These are phyloP conservation scores for Naganishia friedmannii DNA, from an alignment of 768 basidiomycete species.

Conservation along the genomic window DNA sequence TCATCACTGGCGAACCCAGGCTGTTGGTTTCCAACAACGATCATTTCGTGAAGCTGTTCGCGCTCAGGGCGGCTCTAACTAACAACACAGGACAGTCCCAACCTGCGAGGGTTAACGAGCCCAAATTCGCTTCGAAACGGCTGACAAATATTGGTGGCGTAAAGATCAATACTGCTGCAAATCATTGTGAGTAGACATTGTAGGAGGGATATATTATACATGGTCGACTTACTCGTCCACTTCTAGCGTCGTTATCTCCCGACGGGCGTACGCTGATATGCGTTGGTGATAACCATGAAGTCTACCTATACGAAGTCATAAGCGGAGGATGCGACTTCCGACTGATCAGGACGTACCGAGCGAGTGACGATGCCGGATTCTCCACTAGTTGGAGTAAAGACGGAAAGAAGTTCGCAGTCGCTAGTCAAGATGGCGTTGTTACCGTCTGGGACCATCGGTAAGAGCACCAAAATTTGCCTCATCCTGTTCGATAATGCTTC, in stretches of 20 bases:
- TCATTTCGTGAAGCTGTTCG: conserved; percentile 72
- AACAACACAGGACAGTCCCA: background rate
- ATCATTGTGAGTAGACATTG: conserved; percentile 44
- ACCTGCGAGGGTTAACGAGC: background rate
- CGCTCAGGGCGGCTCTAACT: conserved; percentile 53
- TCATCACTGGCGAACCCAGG: conserved; percentile 62
- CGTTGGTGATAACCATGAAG: conserved; percentile 84
- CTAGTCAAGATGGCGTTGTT: conserved; percentile 51
- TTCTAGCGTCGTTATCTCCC: conserved; percentile 78
- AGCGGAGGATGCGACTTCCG: conserved; percentile 62
- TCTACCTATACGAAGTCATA: conserved; percentile 74
- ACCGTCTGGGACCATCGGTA: conserved; percentile 51
- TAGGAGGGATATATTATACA: background rate
- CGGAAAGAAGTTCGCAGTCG: conserved; percentile 50
- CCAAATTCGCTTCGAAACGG: conserved; percentile 33
- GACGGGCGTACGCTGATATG: conserved; percentile 81
- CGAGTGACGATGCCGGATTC: conserved; percentile 48
- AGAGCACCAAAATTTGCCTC: background rate
- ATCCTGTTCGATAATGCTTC: background rate
- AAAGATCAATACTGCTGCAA: conserved; percentile 44
- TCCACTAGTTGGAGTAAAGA: conserved; percentile 51
- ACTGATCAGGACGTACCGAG: conserved; percentile 63
- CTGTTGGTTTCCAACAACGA: conserved; percentile 86
- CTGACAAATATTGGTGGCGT: conserved; percentile 44
- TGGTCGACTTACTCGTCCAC: background rate